phyloP scores from a whole-genome alignment of 139 green algal species.

The Chlorella sp. region DNA sequence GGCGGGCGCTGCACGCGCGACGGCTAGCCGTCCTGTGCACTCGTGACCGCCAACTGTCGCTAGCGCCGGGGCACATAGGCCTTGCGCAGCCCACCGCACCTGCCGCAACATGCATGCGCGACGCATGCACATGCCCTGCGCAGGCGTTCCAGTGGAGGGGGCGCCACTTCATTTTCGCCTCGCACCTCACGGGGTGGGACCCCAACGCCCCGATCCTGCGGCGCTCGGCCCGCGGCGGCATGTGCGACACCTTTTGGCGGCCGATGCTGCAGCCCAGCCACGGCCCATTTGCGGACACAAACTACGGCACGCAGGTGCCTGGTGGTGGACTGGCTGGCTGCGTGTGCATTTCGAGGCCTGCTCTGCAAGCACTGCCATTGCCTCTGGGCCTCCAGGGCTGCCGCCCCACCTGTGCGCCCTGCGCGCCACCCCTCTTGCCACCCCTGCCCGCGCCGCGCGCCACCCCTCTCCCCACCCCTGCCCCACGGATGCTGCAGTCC shows the following conservation, averaged over 20 bases:
- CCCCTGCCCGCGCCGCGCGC: not conserved
- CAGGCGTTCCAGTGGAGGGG: not conserved
- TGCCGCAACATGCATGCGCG: not conserved
- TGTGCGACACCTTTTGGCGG: conserved; percentile 18
- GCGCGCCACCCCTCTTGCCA: not conserved
- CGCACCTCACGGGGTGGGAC: conserved; percentile 22
- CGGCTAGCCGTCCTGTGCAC: not conserved
- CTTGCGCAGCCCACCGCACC: not conserved
- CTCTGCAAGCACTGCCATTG: not conserved
- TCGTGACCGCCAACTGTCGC: not conserved
- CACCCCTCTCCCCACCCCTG: not conserved
- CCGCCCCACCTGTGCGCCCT: not conserved
- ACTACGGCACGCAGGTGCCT: not conserved
- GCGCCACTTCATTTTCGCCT: conserved; percentile 13
- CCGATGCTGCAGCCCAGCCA: conserved; percentile 8
- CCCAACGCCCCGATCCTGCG: conserved; percentile 14
- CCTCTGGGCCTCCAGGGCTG: not conserved
- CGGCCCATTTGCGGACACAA: conserved; percentile 1
- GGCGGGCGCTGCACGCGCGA: not conserved
- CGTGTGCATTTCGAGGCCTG: not conserved
- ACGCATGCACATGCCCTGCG: not conserved
- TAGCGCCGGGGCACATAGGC: not conserved
- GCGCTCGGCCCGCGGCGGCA: conserved; percentile 3
- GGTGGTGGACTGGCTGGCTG: not conserved
- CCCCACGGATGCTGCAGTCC: not conserved